Base-by-base conservation (phyloP, 306 rosid genomes). In the Leucaena leucocephala region DNA sequence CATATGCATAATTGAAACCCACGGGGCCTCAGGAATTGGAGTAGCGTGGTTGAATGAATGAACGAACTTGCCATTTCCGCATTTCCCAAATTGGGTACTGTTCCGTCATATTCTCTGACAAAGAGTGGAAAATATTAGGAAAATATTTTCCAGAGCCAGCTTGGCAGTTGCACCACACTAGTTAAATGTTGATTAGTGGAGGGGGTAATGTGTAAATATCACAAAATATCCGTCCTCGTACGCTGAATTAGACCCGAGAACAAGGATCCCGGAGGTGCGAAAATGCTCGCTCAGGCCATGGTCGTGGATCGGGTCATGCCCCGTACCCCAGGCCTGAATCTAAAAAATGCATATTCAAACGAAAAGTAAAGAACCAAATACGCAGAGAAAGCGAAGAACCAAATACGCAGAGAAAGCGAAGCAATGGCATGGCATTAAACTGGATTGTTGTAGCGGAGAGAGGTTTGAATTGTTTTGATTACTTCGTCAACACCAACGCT, bases 221-320 rank as follows among this genome's bases (percentile, higher is more conserved):
- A 64, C 4, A 39, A 66, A 15, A 40, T 40, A 17, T 3, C 19
- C 2, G 71, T 33, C 49, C 14, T n/a, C 4, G 3, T n/a, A 13
- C 48, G 8, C 2, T n/a, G n/a, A 39, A 40, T 39, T 38, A 40
- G 55, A 68, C 55, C 33, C 21, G 74, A 70, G 17, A 33, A 64
- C 13, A n/a, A 54, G 61, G 52, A 74, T 75, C 76, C 72, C 64
- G 48, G 77, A 16, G 80, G 84, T 54, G 84, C 67, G 78, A 79
- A 58, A 19, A 71, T 49, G 12, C n/a, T 11, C 6, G 42, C 39
- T 45, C 1, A 22, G 33, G 42, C 34, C 17, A 11, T n/a, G 54
- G 67, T 0, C 33, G 44, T 36, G 68, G 71, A 7, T 62, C 77
- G 61, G 61, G 43, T 44, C 75, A 5, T 8, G 16, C 36, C 16